A percentile compares a stretch with the other conserved stretches of the same genome.
phyloP scores from a whole-genome alignment of 345 rosid genomes.

The Rhodamnia rubescens region DNA sequence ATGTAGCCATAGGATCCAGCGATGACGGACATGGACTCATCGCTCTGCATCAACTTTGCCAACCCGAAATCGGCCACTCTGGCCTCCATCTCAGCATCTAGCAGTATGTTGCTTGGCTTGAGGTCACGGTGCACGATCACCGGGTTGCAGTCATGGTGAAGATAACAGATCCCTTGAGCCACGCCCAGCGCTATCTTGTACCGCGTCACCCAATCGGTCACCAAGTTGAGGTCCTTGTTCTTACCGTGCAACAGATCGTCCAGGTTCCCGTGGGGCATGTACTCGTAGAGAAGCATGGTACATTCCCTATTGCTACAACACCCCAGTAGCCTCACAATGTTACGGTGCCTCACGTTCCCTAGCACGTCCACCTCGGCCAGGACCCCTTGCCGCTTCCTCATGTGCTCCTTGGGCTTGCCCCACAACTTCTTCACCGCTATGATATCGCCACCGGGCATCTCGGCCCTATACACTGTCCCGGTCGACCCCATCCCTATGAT shows the following conservation, averaged over 20 bases:
- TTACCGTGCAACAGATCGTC: slow-evolving; percentile 79
- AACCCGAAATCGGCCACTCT: slow-evolving; percentile 99
- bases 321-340: slow-evolving; percentile 85
- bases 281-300: slow-evolving; percentile 90
- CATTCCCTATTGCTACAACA: slow-evolving; percentile 84
- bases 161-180: slow-evolving; percentile 98
- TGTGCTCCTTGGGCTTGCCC: slow-evolving; percentile 70
- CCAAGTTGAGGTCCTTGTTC: slow-evolving; percentile 48
- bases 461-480: slow-evolving; percentile 86
- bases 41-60: slow-evolving; percentile 74
- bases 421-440: slow-evolving; percentile 97
- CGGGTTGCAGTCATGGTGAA: slow-evolving; percentile 96
- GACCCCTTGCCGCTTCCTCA: slow-evolving; percentile 69
- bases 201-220: slow-evolving; percentile 77
- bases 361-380: slow-evolving; percentile 89
- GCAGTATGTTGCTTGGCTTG: slow-evolving; percentile 78
- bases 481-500: slow-evolving; percentile 93
- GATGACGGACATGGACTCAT: slow-evolving; percentile 98
- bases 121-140: slow-evolving; percentile 96
- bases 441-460: slow-evolving; percentile 92
- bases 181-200: slow-evolving; percentile 86
- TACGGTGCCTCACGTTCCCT: slow-evolving; percentile 82
- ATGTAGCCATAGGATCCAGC: slow-evolving; percentile 99
- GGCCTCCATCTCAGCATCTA: slow-evolving; percentile 93
- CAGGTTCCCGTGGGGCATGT: slow-evolving; percentile 89